Evolutionary conservation across 352 stramenopile genomes (phyloP), one percentile per base, ranked within the genome.

Genomic region (Globisporangium takayamanum): DNA sequence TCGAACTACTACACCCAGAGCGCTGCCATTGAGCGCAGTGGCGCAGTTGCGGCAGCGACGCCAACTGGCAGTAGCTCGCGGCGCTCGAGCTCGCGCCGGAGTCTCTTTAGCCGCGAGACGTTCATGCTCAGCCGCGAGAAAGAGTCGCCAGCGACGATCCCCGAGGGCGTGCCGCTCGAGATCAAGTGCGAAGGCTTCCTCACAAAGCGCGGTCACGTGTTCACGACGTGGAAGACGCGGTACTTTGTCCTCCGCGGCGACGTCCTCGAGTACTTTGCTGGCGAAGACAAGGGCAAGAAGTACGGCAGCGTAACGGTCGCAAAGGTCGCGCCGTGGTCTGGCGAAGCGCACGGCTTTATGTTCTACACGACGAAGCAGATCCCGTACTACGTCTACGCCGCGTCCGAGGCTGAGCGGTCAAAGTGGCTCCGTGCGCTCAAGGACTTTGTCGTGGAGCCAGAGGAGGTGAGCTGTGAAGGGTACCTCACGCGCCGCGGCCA

Each of bases 301-400:
- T 91, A 94, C 50, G 86, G 86, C 20, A 85, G 75, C n/a, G 87
- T 95, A 6, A 86, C 81, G 49, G 81, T 95, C 28, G 82, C 88
- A 48, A 95, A 95, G 62, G 87, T 95, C 16, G 84, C 84, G 3
- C 73, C 80, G 30, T 95, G 87, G 87, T 87, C 82, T 6, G 84
- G 86, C 16, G 86, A 94, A 67, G 67, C 87, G 8, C 84, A 94
- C 50, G 84, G 84, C 30, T 95, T 95, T 60, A 95, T 94, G 87
- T 95, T 95, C 51, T 92, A 92, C 68, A 95, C 87, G 26, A 84
- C 76, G 39, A 94, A 95, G 67, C 84, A 94, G 66, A 88, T 94
- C 14, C 83, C 87, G 7, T 95, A 94, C 66, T 95, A 94, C 51
- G 87, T 95, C 42, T 95, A 94, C 62, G 87, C 87, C 11, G 80